Evolutionary conservation across 139 green algal genomes (phyloP).

Genomic region (Chlorella sp.): DNA sequence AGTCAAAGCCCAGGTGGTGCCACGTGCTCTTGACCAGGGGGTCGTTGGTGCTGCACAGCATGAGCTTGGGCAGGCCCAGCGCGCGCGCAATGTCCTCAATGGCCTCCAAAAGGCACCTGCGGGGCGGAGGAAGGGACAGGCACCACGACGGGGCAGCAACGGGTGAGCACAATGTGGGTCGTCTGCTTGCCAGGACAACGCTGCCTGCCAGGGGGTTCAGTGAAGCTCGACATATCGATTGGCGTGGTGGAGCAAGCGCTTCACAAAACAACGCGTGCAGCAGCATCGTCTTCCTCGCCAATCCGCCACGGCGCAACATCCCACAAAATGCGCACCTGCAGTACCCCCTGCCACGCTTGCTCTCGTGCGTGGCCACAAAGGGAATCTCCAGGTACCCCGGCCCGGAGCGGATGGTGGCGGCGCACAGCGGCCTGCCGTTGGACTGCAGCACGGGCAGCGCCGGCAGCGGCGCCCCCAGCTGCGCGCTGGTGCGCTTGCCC

Average conservation of each 20-base stretch:
- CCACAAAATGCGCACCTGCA: slow-evolving; percentile 36
- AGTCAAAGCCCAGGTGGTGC: slow-evolving; percentile 76
- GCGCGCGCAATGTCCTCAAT: slow-evolving; percentile 68
- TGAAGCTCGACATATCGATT: neutral
- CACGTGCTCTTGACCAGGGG: slow-evolving; percentile 44
- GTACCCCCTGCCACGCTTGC: slow-evolving; percentile 64
- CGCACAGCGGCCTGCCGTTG: slow-evolving; percentile 69
- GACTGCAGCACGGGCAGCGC: slow-evolving; percentile 52
- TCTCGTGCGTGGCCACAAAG: slow-evolving; percentile 81
- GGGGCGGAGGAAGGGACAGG: too few relatives aligned
- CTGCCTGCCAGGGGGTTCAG: neutral
- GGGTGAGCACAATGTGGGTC: neutral
- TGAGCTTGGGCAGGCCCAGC: slow-evolving; percentile 38
- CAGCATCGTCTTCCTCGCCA: neutral
- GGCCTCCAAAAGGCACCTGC: slow-evolving; percentile 75
- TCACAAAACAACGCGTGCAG: neutral
- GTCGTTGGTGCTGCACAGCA: slow-evolving; percentile 62
- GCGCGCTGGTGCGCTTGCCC: slow-evolving; percentile 15
- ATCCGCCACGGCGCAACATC: neutral
- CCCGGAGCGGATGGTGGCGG: slow-evolving; percentile 77
- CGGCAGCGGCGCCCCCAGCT: slow-evolving; percentile 49
- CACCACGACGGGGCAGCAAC: neutral
- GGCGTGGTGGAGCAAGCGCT: neutral
- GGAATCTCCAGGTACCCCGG: slow-evolving; percentile 81
- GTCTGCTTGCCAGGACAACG: neutral